Conservation (phyloP, 768 basidiomycete species). For the Hysterangium stoloniferum region DNA sequence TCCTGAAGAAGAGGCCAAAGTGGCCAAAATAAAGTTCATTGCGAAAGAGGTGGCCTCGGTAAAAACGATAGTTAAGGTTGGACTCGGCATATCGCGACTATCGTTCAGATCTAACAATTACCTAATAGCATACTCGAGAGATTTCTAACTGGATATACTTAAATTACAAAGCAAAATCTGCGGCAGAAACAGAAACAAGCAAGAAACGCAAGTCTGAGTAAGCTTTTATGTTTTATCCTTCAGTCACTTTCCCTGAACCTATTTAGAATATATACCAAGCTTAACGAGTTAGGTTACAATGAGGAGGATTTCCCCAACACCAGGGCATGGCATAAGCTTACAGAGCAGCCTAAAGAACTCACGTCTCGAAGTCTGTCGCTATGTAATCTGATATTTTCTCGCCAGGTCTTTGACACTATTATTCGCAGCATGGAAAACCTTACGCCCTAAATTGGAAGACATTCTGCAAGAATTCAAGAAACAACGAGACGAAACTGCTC, state of each 20-base stretch:
- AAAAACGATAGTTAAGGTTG: too few relatives aligned
- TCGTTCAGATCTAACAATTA: background rate
- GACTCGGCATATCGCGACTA: too few relatives aligned
- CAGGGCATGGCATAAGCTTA: constrained; percentile 1
- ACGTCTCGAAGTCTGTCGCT: constrained; percentile 6
- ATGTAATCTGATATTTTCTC: background rate
- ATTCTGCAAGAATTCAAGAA: background rate
- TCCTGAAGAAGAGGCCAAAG: background rate
- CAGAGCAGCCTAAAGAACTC: constrained; percentile 8
- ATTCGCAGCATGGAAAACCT: background rate
- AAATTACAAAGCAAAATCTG: background rate
- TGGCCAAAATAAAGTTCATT: background rate
- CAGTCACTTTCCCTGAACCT: background rate
- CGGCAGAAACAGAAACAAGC: background rate
- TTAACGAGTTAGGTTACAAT: background rate
- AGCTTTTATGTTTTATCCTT: background rate
- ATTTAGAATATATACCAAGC: background rate
- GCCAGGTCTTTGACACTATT: background rate
- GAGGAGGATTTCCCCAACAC: background rate
- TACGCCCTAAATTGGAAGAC: constrained; percentile 5
- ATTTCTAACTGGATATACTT: background rate
- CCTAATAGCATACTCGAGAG: background rate
- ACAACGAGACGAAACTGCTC: background rate
- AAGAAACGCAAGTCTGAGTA: constrained; percentile 1
- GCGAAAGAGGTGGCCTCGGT: background rate